Percentiles rank a stretch among this genome's conserved stretches.
phyloP scores from a whole-genome alignment of 305 asterid genomes.

The Rubia tinctorum region DNA sequence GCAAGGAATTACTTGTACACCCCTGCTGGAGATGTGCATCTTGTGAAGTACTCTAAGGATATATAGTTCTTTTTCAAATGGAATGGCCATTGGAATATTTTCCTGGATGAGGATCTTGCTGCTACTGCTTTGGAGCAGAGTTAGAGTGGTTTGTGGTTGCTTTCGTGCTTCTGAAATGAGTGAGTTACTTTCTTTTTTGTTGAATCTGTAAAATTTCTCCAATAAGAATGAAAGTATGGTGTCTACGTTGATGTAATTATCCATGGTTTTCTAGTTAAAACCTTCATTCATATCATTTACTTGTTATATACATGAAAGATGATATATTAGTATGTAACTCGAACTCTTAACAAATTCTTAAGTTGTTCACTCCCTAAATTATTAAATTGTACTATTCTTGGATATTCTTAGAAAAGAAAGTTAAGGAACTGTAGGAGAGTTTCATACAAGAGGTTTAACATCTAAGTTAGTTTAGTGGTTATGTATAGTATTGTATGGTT shows the following conservation, averaged over 20 bases:
- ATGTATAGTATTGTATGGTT: conserved; percentile 3
- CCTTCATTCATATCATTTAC: no score
- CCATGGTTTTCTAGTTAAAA: no score
- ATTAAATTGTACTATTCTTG: no score
- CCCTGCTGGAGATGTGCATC: conserved; percentile 77
- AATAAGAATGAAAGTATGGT: no score
- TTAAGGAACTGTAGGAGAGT: no score
- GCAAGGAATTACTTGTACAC: conserved; percentile 76
- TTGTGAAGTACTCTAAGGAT: conserved; percentile 68
- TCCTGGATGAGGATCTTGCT: conserved; percentile 71
- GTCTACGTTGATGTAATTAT: no score
- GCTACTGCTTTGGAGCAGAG: conserved; percentile 42
- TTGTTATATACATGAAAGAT: no score
- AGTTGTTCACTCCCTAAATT: no score
- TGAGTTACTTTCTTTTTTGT: background rate
- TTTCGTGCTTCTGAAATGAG: background rate
- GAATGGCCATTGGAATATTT: conserved; percentile 89
- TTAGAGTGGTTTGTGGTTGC: background rate
- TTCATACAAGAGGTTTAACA: background rate
- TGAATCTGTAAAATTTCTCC: no score
- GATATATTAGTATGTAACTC: no score
- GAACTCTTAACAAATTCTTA: no score
- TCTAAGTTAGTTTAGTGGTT: background rate
- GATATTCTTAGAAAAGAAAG: no score
- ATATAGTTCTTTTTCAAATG: conserved; percentile 88